Evolutionary conservation across 495 filamentous ascomycete genomes (phyloP).

Genomic region (Staphylotrichum tortipilum): DNA sequence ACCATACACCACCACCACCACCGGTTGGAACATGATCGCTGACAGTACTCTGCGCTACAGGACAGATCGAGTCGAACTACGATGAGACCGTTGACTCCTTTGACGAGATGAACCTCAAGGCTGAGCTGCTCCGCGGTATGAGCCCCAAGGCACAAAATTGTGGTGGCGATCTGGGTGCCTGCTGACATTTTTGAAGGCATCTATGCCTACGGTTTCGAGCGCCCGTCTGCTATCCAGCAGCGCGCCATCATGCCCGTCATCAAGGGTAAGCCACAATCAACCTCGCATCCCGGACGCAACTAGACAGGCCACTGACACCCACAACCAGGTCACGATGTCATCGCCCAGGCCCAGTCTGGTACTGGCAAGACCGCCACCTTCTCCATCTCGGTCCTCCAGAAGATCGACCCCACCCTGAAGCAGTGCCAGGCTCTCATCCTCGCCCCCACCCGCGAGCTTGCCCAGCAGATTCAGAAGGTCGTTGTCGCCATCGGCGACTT

Average conservation of each 20-base stretch:
- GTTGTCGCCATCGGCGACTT: slow-evolving; percentile 96
- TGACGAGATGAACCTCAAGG: slow-evolving; percentile 92
- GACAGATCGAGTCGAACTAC: slow-evolving; percentile 99
- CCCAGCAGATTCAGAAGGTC: slow-evolving; percentile 95
- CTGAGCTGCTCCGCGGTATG: slow-evolving; percentile 94
- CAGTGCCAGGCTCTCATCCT: slow-evolving; percentile 92
- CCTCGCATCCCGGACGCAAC: neutral
- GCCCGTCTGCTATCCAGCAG: slow-evolving; percentile 98
- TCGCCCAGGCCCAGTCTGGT: slow-evolving; percentile 97
- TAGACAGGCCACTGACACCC: slow-evolving; percentile 19
- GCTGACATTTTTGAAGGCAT: slow-evolving; percentile 55
- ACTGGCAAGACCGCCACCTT: slow-evolving; percentile 99
- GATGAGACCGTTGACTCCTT: slow-evolving; percentile 99
- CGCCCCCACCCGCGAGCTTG: slow-evolving; percentile 95
- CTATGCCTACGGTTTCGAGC: slow-evolving; percentile 99
- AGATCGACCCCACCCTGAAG: slow-evolving; percentile 75
- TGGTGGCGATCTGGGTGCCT: slow-evolving; percentile 1
- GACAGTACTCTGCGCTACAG: slow-evolving; percentile 39
- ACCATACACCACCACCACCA: no score
- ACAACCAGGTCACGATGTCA: slow-evolving; percentile 81
- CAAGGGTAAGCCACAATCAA: slow-evolving; percentile 66
- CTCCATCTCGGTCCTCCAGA: slow-evolving; percentile 93
- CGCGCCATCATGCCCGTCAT: slow-evolving; percentile 99
- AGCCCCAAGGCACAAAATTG: slow-evolving; percentile 1
- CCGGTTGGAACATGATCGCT: slow-evolving; percentile 10